A percentile compares a stretch with the other conserved stretches of the same genome.
These are phyloP conservation scores for Eleusine coracana DNA, from an alignment of 176 grass and related monocot genomes.

Conservation along the genomic window DNA sequence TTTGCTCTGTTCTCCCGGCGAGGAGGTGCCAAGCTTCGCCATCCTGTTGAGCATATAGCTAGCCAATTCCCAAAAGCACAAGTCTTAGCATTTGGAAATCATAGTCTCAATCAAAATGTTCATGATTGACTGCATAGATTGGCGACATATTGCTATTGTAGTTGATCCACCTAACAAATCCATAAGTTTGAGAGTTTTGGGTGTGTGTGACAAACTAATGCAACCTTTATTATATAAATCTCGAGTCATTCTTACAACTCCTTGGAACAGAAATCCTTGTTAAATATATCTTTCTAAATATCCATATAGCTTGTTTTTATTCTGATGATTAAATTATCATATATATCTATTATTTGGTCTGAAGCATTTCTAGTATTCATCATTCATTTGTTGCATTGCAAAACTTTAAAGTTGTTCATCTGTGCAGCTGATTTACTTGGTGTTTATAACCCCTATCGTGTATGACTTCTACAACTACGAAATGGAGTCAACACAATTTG, in stretches of 20 bases:
- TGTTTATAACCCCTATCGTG: conserved; percentile 59
- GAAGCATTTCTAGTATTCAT: background rate
- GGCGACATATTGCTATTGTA: background rate
- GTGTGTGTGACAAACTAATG: background rate
- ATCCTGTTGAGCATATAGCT: background rate
- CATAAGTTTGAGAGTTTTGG: background rate
- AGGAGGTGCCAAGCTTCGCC: background rate
- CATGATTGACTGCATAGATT: background rate
- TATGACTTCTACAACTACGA: conserved; percentile 78
- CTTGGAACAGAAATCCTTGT: background rate
- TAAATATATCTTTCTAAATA: conserved; percentile 7
- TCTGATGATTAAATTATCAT: background rate
- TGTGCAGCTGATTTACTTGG: conserved; percentile 63
- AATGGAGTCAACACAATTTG: conserved; percentile 53
- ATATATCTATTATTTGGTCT: background rate
- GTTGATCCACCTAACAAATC: background rate
- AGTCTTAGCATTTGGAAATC: conserved; percentile 5
- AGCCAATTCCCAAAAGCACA: background rate
- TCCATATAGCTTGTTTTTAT: conserved; percentile 4
- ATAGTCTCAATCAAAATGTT: background rate
- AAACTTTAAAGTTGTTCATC: conserved; percentile 26
- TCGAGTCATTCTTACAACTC: background rate
- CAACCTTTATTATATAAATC: background rate
- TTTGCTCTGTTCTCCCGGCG: background rate
- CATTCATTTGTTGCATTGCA: background rate